phyloP scores from a whole-genome alignment of 163 green algal genomes.

The Volvox carteri region DNA sequence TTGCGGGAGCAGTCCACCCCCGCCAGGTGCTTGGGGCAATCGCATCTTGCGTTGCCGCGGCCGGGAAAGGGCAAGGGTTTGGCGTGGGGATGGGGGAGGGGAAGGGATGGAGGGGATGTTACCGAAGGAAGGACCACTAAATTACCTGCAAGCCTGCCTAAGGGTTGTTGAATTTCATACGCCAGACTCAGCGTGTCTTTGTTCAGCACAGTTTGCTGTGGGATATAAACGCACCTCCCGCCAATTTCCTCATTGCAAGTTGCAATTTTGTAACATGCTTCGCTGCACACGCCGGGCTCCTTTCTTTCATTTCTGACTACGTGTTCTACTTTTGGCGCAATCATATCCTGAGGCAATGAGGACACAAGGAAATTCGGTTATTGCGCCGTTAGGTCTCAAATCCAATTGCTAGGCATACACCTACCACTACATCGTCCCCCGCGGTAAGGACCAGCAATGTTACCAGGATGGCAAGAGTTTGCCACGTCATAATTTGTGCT shows the following conservation, averaged over 20 bases:
- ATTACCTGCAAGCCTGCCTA: too few relatives aligned
- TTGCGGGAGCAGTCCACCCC: slow-evolving; percentile 5
- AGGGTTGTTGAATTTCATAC: too few relatives aligned
- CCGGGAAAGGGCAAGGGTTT: background rate
- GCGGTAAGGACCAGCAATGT: background rate
- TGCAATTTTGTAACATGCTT: slow-evolving; percentile 27
- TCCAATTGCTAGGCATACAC: background rate
- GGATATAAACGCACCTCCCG: slow-evolving; percentile 10
- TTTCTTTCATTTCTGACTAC: background rate
- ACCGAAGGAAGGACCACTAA: too few relatives aligned
- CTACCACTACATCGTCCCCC: background rate
- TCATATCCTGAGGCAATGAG: background rate
- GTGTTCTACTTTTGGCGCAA: background rate
- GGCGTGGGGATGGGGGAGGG: background rate
- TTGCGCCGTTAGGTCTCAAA: background rate
- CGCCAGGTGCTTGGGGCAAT: slow-evolving; percentile 45
- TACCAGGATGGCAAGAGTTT: background rate
- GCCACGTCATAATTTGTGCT: background rate
- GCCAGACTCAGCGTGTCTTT: too few relatives aligned
- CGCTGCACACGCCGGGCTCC: slow-evolving; percentile 8
- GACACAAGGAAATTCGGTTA: slow-evolving; percentile 3
- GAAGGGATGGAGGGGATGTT: background rate
- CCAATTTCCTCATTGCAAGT: slow-evolving; percentile 44
- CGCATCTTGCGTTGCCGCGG: slow-evolving; percentile 4
- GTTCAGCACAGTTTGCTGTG: background rate